Percentiles rank a stretch among this genome's conserved stretches.
phyloP scores from a whole-genome alignment of 140 eudicot species.

The Anethum foeniculum region DNA sequence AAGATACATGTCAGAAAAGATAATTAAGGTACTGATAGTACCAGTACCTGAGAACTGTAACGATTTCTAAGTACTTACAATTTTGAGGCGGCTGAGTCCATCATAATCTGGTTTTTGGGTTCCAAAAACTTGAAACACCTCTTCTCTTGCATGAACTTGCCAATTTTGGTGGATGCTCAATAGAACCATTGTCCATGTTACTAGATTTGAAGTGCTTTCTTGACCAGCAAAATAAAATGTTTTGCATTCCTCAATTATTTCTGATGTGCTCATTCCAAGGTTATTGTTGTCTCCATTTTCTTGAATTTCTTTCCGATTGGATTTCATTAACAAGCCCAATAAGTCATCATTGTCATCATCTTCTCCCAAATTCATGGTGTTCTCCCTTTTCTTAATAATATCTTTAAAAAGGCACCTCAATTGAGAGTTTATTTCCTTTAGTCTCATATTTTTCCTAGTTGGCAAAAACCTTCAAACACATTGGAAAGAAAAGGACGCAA shows the following conservation, averaged over 20 bases:
- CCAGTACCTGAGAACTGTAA: conserved; percentile 40
- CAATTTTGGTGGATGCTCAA: conserved; percentile 27
- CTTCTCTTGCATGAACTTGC: conserved; percentile 41
- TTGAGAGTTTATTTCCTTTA: conserved; percentile 41
- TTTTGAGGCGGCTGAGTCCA: conserved; percentile 18
- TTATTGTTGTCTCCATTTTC: conserved; percentile 22
- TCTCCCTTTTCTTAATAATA: conserved; percentile 30
- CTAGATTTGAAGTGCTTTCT: conserved; percentile 54
- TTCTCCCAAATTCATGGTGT: conserved; percentile 23
- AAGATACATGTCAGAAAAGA: neutral
- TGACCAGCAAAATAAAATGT: conserved; percentile 69
- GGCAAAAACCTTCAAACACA: conserved; percentile 44
- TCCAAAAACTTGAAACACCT: conserved; percentile 28
- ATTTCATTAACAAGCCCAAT: conserved; percentile 32
- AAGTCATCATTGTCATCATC: conserved; percentile 20
- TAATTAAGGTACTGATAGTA: neutral
- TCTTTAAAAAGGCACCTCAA: conserved; percentile 28
- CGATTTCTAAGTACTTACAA: conserved; percentile 27
- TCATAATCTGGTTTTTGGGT: conserved; percentile 19
- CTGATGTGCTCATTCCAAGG: conserved; percentile 34
- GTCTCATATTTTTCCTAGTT: conserved; percentile 45
- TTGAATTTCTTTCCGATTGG: conserved; percentile 25
- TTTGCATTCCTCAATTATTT: conserved; percentile 61
- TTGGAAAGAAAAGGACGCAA: neutral
- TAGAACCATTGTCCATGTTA: conserved; percentile 49